A percentile compares a stretch with the other conserved stretches of the same genome.
Evolutionary conservation across 345 rosid genomes (phyloP).

Genomic region (Brassica carinata): DNA sequence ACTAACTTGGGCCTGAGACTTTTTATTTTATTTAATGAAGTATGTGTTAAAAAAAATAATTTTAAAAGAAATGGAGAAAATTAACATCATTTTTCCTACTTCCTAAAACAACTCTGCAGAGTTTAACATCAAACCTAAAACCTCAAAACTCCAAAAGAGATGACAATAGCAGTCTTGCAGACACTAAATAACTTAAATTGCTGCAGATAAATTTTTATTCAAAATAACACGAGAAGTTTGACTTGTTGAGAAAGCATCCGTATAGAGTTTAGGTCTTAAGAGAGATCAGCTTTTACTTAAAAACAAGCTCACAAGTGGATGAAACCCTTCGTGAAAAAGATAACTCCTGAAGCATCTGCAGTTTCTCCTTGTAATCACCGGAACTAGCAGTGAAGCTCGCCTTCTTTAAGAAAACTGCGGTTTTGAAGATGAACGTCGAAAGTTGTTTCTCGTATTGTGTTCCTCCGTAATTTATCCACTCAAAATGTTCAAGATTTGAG

Average conservation of each 20-base stretch:
- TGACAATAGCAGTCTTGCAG: too few species aligned
- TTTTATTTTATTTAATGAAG: too few species aligned
- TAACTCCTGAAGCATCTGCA: slow-evolving; percentile 19
- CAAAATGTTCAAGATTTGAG: slow-evolving; percentile 23
- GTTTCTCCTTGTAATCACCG: background rate
- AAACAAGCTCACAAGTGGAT: slow-evolving; percentile 21
- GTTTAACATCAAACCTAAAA: too few species aligned
- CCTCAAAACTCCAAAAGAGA: too few species aligned
- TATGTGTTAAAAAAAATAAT: too few species aligned
- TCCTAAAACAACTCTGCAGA: too few species aligned
- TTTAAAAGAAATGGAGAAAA: too few species aligned
- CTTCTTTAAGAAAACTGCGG: slow-evolving; percentile 14
- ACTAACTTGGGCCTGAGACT: too few species aligned
- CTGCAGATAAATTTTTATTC: too few species aligned
- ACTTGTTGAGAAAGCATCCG: background rate
- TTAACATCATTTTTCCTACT: too few species aligned
- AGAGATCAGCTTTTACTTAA: slow-evolving; percentile 12
- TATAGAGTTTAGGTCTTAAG: background rate
- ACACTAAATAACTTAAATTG: too few species aligned
- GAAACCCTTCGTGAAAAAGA: slow-evolving; percentile 25
- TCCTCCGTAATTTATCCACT: slow-evolving; percentile 14
- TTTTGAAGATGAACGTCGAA: slow-evolving; percentile 22
- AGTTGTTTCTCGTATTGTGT: slow-evolving; percentile 22
- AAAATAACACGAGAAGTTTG: too few species aligned
- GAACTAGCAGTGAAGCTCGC: background rate